These are phyloP conservation scores for Boletus rubescentipes DNA, from an alignment of 768 basidiomycete genomes.

Conservation along the genomic window DNA sequence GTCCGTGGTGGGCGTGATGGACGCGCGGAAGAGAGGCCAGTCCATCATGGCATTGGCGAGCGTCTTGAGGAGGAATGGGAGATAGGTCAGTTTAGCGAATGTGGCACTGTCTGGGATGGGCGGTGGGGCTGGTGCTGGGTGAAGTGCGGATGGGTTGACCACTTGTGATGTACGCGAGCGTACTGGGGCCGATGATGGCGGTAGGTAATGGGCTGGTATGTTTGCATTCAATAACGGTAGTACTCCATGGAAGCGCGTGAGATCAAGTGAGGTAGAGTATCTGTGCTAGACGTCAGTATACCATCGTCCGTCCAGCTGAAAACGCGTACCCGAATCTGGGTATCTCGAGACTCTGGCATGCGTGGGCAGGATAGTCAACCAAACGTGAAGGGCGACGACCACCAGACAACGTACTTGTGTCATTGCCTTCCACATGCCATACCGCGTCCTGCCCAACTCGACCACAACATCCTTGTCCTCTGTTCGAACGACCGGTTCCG, in stretches of 20 bases:
- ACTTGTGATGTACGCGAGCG: conserved; percentile 19
- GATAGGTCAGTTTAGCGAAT: conserved; percentile 71
- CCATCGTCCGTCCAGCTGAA: background rate
- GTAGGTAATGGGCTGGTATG: conserved; percentile 60
- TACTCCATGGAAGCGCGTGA: conserved; percentile 64
- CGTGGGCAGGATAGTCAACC: background rate
- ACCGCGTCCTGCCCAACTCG: conserved; percentile 73
- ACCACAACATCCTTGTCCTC: conserved; percentile 52
- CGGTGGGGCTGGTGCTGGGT: conserved; percentile 40
- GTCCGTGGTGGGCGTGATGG: conserved; percentile 51
- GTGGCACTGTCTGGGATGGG: conserved; percentile 50
- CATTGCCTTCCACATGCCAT: conserved; percentile 92
- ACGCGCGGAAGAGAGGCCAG: conserved; percentile 82
- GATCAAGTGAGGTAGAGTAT: conserved; percentile 73
- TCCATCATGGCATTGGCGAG: conserved; percentile 77
- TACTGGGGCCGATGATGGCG: conserved; percentile 38
- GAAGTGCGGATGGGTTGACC: conserved; percentile 41
- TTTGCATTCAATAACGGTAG: conserved; percentile 64
- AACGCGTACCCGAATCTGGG: conserved; percentile 74
- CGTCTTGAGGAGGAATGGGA: conserved; percentile 82
- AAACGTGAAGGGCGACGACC: background rate
- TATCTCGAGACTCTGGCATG: conserved; percentile 70
- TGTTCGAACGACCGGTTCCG: background rate
- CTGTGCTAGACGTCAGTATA: conserved; percentile 32
- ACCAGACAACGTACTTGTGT: conserved; percentile 51